Evolutionary conservation across 441 rosid genomes (phyloP).

Genomic region (Gossypium laxum): DNA sequence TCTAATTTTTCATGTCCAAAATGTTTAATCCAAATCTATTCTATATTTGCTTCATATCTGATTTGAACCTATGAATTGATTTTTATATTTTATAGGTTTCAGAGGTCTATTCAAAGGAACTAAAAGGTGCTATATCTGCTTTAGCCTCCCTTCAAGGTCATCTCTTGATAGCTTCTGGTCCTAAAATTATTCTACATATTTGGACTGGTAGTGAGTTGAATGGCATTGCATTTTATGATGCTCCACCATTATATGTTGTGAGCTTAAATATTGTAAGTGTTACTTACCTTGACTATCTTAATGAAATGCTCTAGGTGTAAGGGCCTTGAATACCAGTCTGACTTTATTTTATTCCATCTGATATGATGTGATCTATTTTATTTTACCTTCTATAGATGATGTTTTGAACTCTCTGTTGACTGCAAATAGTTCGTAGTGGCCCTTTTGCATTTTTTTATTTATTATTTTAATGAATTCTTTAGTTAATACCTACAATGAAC

Average conservation of each 20-base stretch:
- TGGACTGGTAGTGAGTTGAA: slow-evolving; percentile 88
- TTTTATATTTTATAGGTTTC: slow-evolving; percentile 42
- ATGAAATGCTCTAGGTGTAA: slow-evolving; percentile 1
- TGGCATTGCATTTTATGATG: slow-evolving; percentile 87
- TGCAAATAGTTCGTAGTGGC: slow-evolving; percentile 1
- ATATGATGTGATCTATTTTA: neutral
- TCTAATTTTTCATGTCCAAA: neutral
- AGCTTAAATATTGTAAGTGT: slow-evolving; percentile 88
- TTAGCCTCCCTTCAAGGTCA: slow-evolving; percentile 97
- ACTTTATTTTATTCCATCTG: neutral
- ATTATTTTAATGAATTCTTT: slow-evolving; percentile 2
- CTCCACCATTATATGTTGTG: slow-evolving; percentile 87
- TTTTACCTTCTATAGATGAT: neutral
- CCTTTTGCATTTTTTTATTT: slow-evolving; percentile 12
- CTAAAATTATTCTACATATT: slow-evolving; percentile 85
- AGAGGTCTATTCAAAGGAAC: slow-evolving; percentile 91
- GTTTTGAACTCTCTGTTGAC: neutral
- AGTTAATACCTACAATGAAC: slow-evolving; percentile 4
- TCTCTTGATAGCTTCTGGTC: slow-evolving; percentile 89
- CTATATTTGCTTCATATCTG: neutral
- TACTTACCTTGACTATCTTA: slow-evolving; percentile 2
- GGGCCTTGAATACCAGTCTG: neutral
- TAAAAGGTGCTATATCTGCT: slow-evolving; percentile 97
- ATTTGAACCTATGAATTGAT: neutral
- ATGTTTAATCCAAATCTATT: slow-evolving; percentile 11